Evolutionary conservation across 768 basidiomycete genomes (phyloP).

Genomic region (Pholiota microspora): DNA sequence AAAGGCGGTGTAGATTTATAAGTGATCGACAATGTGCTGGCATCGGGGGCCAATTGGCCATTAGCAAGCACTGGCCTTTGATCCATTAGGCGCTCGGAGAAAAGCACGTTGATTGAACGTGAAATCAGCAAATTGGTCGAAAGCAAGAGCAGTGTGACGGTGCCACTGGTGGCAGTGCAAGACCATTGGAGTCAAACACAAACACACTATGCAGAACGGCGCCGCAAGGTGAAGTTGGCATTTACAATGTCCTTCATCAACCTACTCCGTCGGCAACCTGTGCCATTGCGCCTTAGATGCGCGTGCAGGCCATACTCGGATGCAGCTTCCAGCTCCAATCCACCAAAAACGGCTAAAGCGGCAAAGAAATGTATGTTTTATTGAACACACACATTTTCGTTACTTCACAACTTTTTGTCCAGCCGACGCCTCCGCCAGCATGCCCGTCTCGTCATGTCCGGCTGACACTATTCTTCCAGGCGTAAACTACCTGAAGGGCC

Average conservation of each 20-base stretch:
- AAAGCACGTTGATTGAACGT: not conserved
- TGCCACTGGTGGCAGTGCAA: not conserved
- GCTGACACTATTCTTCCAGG: slow-evolving; percentile 79
- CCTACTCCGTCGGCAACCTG: not conserved
- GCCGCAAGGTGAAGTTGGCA: too few species aligned
- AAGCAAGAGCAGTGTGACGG: too few species aligned
- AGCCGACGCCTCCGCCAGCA: not conserved
- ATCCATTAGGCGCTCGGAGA: not conserved
- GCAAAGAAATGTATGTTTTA: not conserved
- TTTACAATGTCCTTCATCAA: slow-evolving; percentile 2
- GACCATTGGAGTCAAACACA: not conserved
- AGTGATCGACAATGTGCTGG: not conserved
- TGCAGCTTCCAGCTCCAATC: not conserved
- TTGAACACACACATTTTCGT: not conserved
- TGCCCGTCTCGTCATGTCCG: slow-evolving; percentile 58
- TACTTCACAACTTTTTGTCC: not conserved
- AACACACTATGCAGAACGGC: too few species aligned
- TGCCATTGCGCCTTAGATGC: not conserved
- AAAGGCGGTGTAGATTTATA: not conserved
- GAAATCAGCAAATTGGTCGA: too few species aligned
- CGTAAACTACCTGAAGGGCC: slow-evolving; percentile 79
- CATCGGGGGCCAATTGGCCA: not conserved
- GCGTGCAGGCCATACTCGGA: not conserved
- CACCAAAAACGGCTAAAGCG: not conserved
- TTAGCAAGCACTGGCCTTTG: not conserved